Evolutionary conservation across 2,329 filamentous ascomycete species (phyloP).

Genomic region (Aschersonia sp.): DNA sequence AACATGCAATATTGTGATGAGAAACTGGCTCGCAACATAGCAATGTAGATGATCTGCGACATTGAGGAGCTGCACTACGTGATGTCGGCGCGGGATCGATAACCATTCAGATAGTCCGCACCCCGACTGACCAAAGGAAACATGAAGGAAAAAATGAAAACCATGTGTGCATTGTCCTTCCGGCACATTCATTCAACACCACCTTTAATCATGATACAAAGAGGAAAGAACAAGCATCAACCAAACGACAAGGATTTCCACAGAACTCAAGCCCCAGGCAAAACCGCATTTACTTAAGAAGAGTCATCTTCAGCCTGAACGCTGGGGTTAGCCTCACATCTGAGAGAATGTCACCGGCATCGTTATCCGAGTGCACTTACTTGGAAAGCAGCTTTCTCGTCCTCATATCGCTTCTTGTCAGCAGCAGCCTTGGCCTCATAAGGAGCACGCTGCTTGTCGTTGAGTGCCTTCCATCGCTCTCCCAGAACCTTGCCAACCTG

Average conservation of each 20-base stretch:
- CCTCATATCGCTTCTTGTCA: conserved; percentile 99
- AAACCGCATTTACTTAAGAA: conserved; percentile 12
- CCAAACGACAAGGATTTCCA: conserved; percentile 5
- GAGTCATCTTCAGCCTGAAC: conserved; percentile 43
- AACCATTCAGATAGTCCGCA: conserved; percentile 7
- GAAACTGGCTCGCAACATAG: too few species aligned
- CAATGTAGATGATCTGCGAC: too few species aligned
- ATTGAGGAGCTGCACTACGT: too few species aligned
- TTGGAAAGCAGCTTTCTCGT: conserved; percentile 90
- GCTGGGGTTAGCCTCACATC: not conserved
- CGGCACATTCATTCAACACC: conserved; percentile 27
- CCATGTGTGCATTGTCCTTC: conserved; percentile 17
- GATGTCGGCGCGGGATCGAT: too few species aligned
- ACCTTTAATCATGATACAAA: conserved; percentile 22
- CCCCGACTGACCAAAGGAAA: conserved; percentile 1
- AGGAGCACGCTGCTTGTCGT: conserved; percentile 80
- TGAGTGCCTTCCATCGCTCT: conserved; percentile 96
- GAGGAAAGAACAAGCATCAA: conserved; percentile 11
- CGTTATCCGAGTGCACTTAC: conserved; percentile 33
- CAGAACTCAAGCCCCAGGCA: conserved; percentile 2
- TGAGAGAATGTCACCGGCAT: not conserved
- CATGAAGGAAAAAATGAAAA: conserved; percentile 10
- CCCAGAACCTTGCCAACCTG: conserved; percentile 97
- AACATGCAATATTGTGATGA: too few species aligned
- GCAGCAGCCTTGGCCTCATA: conserved; percentile 94